Percentiles rank a stretch among this genome's conserved stretches.
These are phyloP conservation scores for Cairneyella variabilis DNA, from an alignment of 495 filamentous ascomycete species.

Conservation along the genomic window DNA sequence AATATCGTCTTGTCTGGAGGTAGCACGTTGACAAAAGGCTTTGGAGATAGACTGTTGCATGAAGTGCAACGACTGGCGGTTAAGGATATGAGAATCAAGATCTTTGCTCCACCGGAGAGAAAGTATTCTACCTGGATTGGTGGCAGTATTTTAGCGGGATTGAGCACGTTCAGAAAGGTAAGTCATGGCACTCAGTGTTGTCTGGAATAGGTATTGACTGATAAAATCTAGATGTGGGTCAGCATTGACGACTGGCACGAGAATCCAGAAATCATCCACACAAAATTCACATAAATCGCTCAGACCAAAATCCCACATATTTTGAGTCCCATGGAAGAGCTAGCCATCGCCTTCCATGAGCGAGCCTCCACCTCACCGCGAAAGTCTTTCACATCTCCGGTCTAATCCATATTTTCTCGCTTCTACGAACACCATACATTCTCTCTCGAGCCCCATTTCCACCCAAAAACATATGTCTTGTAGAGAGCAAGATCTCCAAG, in stretches of 20 bases:
- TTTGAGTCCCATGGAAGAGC: no score
- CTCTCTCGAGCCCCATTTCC: no score
- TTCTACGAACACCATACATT: no score
- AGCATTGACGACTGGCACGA: constrained; percentile 99
- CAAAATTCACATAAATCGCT: constrained; percentile 93
- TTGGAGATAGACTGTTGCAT: constrained; percentile 87
- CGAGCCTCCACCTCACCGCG: no score
- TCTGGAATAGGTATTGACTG: constrained; percentile 1
- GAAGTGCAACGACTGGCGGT: constrained; percentile 92
- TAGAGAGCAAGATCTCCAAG: no score
- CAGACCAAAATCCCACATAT: no score
- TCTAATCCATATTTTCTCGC: no score
- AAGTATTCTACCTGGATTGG: constrained; percentile 99
- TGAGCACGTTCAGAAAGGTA: constrained; percentile 99
- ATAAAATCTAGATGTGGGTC: constrained; percentile 85
- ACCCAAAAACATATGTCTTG: no score
- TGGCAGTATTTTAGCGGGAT: constrained; percentile 91
- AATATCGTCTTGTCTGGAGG: constrained; percentile 97
- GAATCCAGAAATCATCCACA: constrained; percentile 97
- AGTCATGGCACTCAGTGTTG: constrained; percentile 18
- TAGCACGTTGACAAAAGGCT: constrained; percentile 80
- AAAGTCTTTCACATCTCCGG: no score
- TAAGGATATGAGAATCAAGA: constrained; percentile 99
- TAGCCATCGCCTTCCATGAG: no score
- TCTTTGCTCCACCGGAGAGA: constrained; percentile 93